Percentiles rank a stretch among this genome's conserved stretches.
Conservation (phyloP, 768 basidiomycete genomes). For the Pisolithus microcarpus region DNA sequence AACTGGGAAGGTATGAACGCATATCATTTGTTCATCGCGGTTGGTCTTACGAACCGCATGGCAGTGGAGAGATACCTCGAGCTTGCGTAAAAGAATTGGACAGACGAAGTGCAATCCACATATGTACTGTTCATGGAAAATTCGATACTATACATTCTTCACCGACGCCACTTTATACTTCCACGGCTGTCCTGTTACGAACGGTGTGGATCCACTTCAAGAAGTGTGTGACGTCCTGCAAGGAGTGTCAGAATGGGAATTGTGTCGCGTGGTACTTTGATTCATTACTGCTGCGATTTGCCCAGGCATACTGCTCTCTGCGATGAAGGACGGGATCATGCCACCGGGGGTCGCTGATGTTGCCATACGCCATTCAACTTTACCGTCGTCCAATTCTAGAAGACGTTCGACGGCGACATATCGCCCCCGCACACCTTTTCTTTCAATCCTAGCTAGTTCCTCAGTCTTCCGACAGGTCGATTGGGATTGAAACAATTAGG, state of each 20-base stretch:
- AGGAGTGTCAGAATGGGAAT: background rate
- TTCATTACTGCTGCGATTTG: conserved; percentile 51
- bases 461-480: conserved; percentile 55
- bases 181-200: conserved; percentile 11
- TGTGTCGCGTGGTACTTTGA: conserved; percentile 6
- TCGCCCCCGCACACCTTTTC: conserved; percentile 56
- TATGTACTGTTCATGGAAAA: background rate
- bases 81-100: conserved; percentile 41
- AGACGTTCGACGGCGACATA: conserved; percentile 68
- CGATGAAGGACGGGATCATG: conserved; percentile 56
- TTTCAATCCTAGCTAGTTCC: conserved; percentile 54
- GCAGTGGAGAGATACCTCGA: conserved; percentile 84
- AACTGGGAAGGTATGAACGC: conserved; percentile 80
- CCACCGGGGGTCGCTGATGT: conserved; percentile 70
- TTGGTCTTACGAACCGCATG: conserved; percentile 8
- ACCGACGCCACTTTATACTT: background rate
- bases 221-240: conserved; percentile 68
- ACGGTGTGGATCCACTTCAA: conserved; percentile 52
- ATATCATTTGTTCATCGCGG: background rate
- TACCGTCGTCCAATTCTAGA: conserved; percentile 53
- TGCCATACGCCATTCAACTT: conserved; percentile 75
- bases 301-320: conserved; percentile 52
- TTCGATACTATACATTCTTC: background rate
- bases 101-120: background rate
- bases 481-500: conserved; percentile 52